phyloP scores from a whole-genome alignment of 2,329 filamentous ascomycete species.

The Colletotrichum noveboracense region DNA sequence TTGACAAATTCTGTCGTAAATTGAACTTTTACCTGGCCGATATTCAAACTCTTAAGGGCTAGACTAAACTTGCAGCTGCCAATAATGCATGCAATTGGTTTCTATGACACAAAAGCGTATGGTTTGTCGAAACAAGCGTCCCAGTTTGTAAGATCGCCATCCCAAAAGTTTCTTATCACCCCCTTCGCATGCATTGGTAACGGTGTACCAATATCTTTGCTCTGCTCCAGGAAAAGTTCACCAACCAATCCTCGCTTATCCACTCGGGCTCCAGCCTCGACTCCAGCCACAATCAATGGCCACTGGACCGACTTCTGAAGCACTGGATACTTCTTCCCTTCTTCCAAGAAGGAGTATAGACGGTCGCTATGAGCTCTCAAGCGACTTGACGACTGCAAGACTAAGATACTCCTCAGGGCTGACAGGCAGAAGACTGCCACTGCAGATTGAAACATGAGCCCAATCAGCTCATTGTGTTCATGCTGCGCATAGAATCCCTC shows the following conservation, averaged over 20 bases:
- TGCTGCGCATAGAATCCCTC: slow-evolving; percentile 28
- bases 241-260: slow-evolving; percentile 27
- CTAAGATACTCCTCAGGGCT: slow-evolving; percentile 36
- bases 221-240: slow-evolving; percentile 29
- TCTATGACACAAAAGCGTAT: slow-evolving; percentile 29
- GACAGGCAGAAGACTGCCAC: slow-evolving; percentile 39
- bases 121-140: slow-evolving; percentile 42
- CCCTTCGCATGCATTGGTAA: slow-evolving; percentile 34
- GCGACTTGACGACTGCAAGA: slow-evolving; percentile 26
- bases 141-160: slow-evolving; percentile 33
- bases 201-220: slow-evolving; percentile 29
- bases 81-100: not conserved
- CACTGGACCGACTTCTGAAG: slow-evolving; percentile 34
- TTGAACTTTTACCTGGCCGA: rapidly evolving
- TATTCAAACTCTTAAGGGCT: not conserved
- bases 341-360: slow-evolving; percentile 24
- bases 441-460: slow-evolving; percentile 33
- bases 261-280: slow-evolving; percentile 29
- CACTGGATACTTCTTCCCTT: slow-evolving; percentile 14
- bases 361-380: slow-evolving; percentile 20
- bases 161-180: slow-evolving; percentile 39
- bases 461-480: slow-evolving; percentile 29
- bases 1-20: not conserved
- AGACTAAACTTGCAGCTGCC: not conserved
- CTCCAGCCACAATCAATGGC: slow-evolving; percentile 40